phyloP scores from a whole-genome alignment of 495 filamentous ascomycete species.

The Tuber magnatum region DNA sequence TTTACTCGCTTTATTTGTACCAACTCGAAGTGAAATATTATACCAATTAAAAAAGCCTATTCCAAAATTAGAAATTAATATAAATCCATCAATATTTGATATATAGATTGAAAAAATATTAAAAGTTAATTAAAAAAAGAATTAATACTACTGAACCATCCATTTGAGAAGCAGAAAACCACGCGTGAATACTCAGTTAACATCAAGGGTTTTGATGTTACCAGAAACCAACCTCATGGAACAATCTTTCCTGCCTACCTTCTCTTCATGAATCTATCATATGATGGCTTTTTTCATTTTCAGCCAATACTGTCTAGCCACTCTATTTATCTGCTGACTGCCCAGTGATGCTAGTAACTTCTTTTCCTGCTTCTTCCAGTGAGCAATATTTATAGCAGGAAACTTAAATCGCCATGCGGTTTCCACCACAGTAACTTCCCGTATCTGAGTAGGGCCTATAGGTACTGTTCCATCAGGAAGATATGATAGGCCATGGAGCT shows the following conservation, averaged over 20 bases:
- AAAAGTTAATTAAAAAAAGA: too few species aligned
- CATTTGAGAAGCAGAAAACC: background rate
- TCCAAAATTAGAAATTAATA: background rate
- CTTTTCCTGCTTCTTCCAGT: background rate
- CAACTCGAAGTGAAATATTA: background rate
- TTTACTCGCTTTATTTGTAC: background rate
- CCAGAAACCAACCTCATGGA: background rate
- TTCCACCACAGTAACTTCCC: background rate
- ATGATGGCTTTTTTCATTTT: background rate
- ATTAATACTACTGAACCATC: background rate
- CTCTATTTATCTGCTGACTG: background rate
- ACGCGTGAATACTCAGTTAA: background rate
- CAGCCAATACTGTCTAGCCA: background rate
- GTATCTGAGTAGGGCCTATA: background rate
- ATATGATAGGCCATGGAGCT: background rate
- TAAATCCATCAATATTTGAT: background rate
- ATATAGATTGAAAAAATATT: too few species aligned
- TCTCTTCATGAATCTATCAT: background rate
- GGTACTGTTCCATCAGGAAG: background rate
- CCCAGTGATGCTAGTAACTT: background rate
- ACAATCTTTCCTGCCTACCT: background rate
- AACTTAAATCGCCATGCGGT: background rate
- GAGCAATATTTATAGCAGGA: background rate
- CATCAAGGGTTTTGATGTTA: background rate
- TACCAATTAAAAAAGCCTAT: background rate